phyloP scores from a whole-genome alignment of 257 asterid genomes.

The Solanum chiquidenum region DNA sequence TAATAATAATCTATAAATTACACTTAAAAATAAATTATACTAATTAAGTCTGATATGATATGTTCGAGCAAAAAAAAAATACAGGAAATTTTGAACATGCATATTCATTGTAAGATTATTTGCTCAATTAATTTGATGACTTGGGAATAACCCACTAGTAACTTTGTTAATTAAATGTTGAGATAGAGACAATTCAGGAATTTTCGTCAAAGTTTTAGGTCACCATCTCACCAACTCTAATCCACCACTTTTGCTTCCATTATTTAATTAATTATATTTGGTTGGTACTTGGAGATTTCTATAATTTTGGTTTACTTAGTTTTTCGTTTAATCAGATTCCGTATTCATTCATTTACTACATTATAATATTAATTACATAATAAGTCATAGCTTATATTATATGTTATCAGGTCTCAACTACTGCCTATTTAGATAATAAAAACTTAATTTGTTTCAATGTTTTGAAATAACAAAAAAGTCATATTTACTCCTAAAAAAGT shows the following conservation, averaged over 20 bases:
- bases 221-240: constrained; percentile 36
- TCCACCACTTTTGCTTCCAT: not conserved
- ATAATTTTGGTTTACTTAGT: not conserved
- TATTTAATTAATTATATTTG: not conserved
- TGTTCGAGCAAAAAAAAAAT: too few species aligned
- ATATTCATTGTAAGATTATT: not conserved
- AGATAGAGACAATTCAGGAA: too few species aligned
- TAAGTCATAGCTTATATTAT: not conserved
- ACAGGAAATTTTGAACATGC: too few species aligned
- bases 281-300: not conserved
- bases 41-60: too few species aligned
- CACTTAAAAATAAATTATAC: too few species aligned
- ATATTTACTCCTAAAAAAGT: not conserved
- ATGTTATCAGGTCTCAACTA: not conserved
- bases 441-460: not conserved
- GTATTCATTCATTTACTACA: not conserved
- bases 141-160: not conserved
- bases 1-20: too few species aligned
- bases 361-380: not conserved
- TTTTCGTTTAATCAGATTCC: not conserved
- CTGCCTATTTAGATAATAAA: not conserved
- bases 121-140: not conserved
- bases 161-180: not conserved
- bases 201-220: not conserved
- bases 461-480: not conserved